Conservation (phyloP, 2,329 filamentous ascomycete species). For the Microthyrium microscopicum region DNA sequence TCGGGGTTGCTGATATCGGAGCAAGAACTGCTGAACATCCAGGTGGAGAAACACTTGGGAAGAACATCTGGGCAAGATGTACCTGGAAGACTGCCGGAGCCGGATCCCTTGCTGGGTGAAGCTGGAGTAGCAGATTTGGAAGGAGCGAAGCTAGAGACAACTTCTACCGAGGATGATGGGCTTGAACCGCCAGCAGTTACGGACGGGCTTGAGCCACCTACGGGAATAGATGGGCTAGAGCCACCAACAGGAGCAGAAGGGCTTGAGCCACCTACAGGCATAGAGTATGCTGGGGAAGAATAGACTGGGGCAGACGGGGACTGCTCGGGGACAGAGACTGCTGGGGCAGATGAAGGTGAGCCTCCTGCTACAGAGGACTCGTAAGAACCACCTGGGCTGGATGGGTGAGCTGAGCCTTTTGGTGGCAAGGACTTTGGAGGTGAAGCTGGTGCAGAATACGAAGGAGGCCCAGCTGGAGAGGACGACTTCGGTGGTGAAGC, state of each 20-base stretch:
- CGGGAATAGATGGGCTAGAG: neutral
- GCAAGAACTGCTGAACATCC: conserved; percentile 60
- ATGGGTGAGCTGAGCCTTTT: neutral
- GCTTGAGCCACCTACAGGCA: neutral
- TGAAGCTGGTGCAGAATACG: conserved; percentile 5
- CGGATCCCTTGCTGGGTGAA: conserved; percentile 1
- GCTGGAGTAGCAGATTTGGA: neutral
- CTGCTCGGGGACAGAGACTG: neutral
- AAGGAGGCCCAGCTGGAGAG: conserved; percentile 3
- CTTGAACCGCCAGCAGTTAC: neutral
- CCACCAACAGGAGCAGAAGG: neutral
- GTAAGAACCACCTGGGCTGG: neutral
- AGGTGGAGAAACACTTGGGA: conserved; percentile 83
- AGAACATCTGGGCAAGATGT: conserved; percentile 49
- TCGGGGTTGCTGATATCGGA: conserved; percentile 62
- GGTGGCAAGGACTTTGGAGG: neutral
- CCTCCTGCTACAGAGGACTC: neutral
- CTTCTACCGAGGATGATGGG: neutral
- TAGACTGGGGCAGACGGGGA: neutral
- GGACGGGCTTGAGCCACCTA: neutral
- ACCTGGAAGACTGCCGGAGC: conserved; percentile 7
- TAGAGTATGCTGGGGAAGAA: neutral
- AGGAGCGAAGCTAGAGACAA: neutral
- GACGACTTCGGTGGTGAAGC: conserved; percentile 4
- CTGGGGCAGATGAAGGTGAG: neutral